Evolutionary conservation across 371 early-diverging fungal species (phyloP).

Genomic region (Nematocida sp.): DNA sequence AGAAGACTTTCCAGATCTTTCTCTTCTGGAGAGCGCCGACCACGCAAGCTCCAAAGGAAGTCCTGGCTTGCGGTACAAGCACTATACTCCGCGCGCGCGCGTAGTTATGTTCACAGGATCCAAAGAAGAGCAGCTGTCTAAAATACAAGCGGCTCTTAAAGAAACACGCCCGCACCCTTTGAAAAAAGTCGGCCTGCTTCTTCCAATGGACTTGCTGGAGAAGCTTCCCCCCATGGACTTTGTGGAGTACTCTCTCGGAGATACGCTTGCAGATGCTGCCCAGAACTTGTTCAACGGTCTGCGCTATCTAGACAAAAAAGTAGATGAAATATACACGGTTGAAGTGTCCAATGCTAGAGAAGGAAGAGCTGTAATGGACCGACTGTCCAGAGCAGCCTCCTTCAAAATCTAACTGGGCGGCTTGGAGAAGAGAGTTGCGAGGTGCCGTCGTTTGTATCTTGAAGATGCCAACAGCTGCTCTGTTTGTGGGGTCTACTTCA

Average conservation of each 20-base stretch:
- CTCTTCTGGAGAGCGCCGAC: background rate
- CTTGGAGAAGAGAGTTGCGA: too few species aligned
- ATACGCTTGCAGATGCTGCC: conserved; percentile 67
- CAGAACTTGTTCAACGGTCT: conserved; percentile 74
- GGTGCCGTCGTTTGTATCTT: too few species aligned
- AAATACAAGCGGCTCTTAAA: background rate
- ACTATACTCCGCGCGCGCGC: conserved; percentile 76
- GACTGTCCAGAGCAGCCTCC: conserved; percentile 80
- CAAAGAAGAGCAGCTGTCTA: background rate
- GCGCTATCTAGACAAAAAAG: conserved; percentile 71
- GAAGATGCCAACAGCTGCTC: too few species aligned
- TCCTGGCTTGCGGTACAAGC: conserved; percentile 97
- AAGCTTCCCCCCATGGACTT: background rate
- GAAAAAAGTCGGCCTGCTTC: background rate
- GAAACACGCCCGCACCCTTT: background rate
- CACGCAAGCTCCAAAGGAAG: conserved; percentile 69
- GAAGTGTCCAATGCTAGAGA: conserved; percentile 69
- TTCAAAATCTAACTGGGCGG: too few species aligned
- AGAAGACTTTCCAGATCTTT: background rate
- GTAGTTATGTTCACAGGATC: conserved; percentile 52
- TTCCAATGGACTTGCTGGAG: background rate
- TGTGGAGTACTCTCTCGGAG: conserved; percentile 52
- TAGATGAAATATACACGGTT: conserved; percentile 75
- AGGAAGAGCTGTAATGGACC: conserved; percentile 93
- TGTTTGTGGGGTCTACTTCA: too few species aligned